phyloP scores from a whole-genome alignment of 768 basidiomycete species.

The Lactifluus rugatus region DNA sequence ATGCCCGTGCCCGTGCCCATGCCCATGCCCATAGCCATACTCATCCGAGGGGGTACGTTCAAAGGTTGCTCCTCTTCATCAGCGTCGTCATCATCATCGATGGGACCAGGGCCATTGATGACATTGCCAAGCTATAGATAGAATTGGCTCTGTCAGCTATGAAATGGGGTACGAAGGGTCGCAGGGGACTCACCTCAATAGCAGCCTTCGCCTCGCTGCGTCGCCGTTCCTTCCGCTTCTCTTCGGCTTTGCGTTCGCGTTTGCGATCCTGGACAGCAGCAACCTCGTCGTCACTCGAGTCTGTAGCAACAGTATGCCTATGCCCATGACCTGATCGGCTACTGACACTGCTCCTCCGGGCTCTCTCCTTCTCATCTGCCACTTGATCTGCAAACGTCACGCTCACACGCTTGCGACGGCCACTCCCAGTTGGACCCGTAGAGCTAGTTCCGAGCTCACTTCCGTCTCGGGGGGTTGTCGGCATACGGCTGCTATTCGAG shows the following conservation, averaged over 20 bases:
- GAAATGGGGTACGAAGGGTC: neutral
- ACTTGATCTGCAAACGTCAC: constrained; percentile 58
- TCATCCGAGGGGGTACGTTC: constrained; percentile 27
- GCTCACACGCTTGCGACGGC: constrained; percentile 46
- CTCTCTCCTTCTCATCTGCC: constrained; percentile 25
- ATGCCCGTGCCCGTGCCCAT: constrained; percentile 26
- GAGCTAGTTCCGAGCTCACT: constrained; percentile 40
- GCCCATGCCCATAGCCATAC: constrained; percentile 28
- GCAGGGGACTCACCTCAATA: constrained; percentile 60
- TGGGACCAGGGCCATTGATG: constrained; percentile 66
- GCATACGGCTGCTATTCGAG: constrained; percentile 67
- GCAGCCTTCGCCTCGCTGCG: constrained; percentile 79
- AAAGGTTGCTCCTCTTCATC: constrained; percentile 25
- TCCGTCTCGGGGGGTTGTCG: constrained; percentile 70
- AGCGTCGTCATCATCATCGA: constrained; percentile 29
- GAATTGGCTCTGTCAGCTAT: neutral
- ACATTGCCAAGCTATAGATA: constrained; percentile 68
- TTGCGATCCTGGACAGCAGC: neutral
- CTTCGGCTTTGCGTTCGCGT: constrained; percentile 32
- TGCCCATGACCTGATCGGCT: constrained; percentile 4
- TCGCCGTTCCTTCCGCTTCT: constrained; percentile 60
- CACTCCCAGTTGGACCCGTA: constrained; percentile 22
- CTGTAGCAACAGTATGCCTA: neutral
- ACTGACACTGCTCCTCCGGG: constrained; percentile 7
- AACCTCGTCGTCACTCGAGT: constrained; percentile 8